Conservation (phyloP, 2,329 filamentous ascomycete species). For the Cladophialophora carrionii region DNA sequence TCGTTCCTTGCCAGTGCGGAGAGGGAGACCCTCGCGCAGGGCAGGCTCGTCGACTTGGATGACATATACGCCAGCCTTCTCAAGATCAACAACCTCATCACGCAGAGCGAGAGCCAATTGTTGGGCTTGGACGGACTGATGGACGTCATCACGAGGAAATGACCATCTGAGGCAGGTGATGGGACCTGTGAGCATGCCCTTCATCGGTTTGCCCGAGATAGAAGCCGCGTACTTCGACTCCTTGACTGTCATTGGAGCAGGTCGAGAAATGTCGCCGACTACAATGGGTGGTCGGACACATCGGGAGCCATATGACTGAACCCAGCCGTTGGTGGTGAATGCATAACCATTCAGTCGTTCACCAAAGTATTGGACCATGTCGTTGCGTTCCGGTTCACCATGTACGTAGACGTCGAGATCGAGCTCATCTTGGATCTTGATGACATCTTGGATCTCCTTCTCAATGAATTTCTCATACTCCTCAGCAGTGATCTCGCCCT, state of each 20-base stretch:
- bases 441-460: slow-evolving; percentile 93
- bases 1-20: slow-evolving; percentile 90
- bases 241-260: slow-evolving; percentile 98
- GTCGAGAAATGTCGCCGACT: slow-evolving; percentile 96
- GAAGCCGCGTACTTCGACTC: slow-evolving; percentile 98
- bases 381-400: slow-evolving; percentile 99
- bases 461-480: slow-evolving; percentile 99
- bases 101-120: slow-evolving; percentile 98
- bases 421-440: slow-evolving; percentile 98
- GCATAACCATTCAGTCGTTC: slow-evolving; percentile 95
- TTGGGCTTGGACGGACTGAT: slow-evolving; percentile 98
- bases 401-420: slow-evolving; percentile 96
- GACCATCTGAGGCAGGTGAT: slow-evolving; percentile 99
- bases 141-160: slow-evolving; percentile 98
- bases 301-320: slow-evolving; percentile 96
- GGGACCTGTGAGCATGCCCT: slow-evolving; percentile 99
- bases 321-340: slow-evolving; percentile 99
- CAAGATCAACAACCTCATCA: slow-evolving; percentile 97
- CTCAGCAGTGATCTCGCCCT: slow-evolving; percentile 88
- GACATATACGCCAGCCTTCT: slow-evolving; percentile 93
- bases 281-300: slow-evolving; percentile 98
- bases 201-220: slow-evolving; percentile 98
- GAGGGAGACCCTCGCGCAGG: slow-evolving; percentile 98
- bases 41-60: slow-evolving; percentile 99
- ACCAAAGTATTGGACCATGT: slow-evolving; percentile 99